Evolutionary conservation across 176 grass and related monocot genomes (phyloP).

Genomic region (Paspalum vaginatum): DNA sequence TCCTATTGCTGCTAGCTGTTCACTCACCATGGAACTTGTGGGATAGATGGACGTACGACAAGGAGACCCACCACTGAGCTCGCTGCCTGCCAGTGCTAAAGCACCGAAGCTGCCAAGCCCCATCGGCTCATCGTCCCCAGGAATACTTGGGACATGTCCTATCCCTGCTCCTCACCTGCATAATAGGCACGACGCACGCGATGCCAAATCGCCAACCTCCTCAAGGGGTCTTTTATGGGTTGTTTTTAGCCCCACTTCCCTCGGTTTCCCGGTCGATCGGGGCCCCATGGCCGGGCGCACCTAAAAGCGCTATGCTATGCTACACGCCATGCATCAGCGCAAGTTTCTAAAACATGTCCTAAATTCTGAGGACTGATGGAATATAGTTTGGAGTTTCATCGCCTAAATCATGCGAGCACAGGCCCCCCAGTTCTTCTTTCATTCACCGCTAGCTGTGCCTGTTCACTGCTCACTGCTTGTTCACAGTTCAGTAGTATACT

Average conservation of each 20-base stretch:
- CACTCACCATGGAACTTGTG: slow-evolving; percentile 40
- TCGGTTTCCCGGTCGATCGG: slow-evolving; percentile 49
- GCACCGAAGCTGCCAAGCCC: not conserved
- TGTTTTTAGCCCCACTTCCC: slow-evolving; percentile 49
- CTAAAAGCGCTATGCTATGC: not conserved
- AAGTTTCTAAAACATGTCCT: slow-evolving; percentile 62
- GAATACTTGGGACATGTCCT: slow-evolving; percentile 72
- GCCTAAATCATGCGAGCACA: slow-evolving; percentile 22
- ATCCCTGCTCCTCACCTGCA: slow-evolving; percentile 41
- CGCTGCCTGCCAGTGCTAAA: slow-evolving; percentile 34
- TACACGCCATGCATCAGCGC: slow-evolving; percentile 40
- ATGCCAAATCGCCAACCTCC: slow-evolving; percentile 39
- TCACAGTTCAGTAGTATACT: too few species aligned
- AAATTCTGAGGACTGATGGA: slow-evolving; percentile 32
- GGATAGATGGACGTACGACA: slow-evolving; percentile 15
- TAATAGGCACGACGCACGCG: slow-evolving; percentile 30
- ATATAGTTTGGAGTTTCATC: slow-evolving; percentile 7
- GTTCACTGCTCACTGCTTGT: too few species aligned
- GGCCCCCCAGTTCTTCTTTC: not conserved
- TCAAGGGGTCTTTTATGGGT: slow-evolving; percentile 25
- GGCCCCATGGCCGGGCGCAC: slow-evolving; percentile 15
- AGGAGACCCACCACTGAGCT: slow-evolving; percentile 48
- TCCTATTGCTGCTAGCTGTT: not conserved
- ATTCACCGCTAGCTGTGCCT: too few species aligned
- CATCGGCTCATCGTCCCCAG: slow-evolving; percentile 30